A percentile compares a stretch with the other conserved stretches of the same genome.
Conservation (phyloP, 176 grass and related monocot genomes). For the Raddia guianensis region DNA sequence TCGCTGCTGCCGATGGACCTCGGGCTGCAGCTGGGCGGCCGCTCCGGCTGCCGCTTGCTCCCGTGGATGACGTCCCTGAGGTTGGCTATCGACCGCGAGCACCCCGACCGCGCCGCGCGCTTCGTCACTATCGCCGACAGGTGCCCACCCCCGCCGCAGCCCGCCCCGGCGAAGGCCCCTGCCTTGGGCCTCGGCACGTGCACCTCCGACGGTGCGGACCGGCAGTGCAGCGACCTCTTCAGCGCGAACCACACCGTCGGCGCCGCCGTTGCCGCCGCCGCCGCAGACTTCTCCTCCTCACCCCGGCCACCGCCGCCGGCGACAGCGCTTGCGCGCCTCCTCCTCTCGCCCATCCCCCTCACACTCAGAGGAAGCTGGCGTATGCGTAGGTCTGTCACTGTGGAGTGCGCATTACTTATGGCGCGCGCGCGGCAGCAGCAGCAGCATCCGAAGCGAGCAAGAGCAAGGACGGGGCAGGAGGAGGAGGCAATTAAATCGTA, state of each 20-base stretch:
- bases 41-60: constrained; percentile 88
- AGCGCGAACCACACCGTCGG: constrained; percentile 92
- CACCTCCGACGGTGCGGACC: constrained; percentile 80
- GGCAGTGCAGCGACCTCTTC: constrained; percentile 93
- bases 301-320: neutral
- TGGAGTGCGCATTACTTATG: constrained; percentile 21
- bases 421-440: neutral
- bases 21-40: constrained; percentile 82
- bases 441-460: constrained; percentile 35
- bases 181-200: constrained; percentile 72
- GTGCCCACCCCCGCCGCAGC: constrained; percentile 12
- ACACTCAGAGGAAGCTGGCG: neutral
- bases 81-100: constrained; percentile 93
- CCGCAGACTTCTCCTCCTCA: constrained; percentile 36
- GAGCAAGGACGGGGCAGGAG: neutral
- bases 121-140: constrained; percentile 67
- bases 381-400: constrained; percentile 17
- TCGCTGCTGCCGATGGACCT: constrained; percentile 96
- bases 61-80: constrained; percentile 96
- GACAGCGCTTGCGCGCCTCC: constrained; percentile 22
- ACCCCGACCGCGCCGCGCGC: constrained; percentile 65
- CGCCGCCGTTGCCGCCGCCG: constrained; percentile 4
- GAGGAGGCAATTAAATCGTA: constrained; percentile 41
- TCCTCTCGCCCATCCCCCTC: constrained; percentile 46
- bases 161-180: neutral